These are phyloP conservation scores for Cucumis hystrix DNA, from an alignment of 306 rosid genomes.

Conservation along the genomic window DNA sequence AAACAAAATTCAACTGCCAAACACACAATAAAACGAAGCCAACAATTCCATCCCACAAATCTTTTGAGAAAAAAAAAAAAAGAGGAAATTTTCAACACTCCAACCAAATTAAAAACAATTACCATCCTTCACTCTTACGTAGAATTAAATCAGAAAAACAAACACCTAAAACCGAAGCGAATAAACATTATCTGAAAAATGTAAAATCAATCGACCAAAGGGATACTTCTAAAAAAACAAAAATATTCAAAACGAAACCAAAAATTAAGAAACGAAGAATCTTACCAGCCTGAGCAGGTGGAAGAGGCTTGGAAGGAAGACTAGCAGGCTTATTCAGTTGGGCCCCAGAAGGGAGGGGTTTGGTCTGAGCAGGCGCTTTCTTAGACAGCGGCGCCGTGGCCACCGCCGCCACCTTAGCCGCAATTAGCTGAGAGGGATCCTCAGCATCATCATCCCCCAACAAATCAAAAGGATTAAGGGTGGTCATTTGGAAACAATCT, in stretches of 20 bases:
- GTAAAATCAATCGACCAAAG: background rate
- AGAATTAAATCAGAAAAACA: background rate
- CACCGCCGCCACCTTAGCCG: constrained; percentile 36
- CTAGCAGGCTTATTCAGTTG: constrained; percentile 42
- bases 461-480: constrained; percentile 80
- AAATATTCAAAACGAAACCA: background rate
- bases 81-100: constrained; percentile 27
- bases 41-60: background rate
- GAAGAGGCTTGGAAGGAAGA: constrained; percentile 70
- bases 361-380: constrained; percentile 24
- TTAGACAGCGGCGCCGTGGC: constrained; percentile 17
- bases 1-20: background rate
- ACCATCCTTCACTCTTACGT: background rate
- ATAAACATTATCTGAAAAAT: background rate
- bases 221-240: background rate
- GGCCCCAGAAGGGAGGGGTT: constrained; percentile 12
- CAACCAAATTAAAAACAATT: constrained; percentile 21
- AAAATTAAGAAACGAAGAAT: background rate
- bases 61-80: background rate
- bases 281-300: constrained; percentile 83
- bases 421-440: constrained; percentile 67
- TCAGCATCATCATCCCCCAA: constrained; percentile 81
- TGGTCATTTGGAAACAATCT: constrained; percentile 39
- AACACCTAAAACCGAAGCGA: background rate
- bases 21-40: background rate